A percentile compares a stretch with the other conserved stretches of the same genome.
phyloP scores from a whole-genome alignment of 495 filamentous ascomycete species.

The Penicillium angulare region DNA sequence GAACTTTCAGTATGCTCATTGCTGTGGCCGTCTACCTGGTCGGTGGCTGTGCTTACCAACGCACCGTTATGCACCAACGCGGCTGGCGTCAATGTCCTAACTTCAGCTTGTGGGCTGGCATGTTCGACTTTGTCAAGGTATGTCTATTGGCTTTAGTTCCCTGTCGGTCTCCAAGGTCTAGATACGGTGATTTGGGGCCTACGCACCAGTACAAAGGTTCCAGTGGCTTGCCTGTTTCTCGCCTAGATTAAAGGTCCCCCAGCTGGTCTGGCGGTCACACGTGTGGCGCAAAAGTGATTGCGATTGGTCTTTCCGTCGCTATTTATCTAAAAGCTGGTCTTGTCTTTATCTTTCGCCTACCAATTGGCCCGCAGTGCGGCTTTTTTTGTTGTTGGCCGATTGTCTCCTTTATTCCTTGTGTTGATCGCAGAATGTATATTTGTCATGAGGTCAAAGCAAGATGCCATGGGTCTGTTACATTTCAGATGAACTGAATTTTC shows the following conservation, averaged over 20 bases:
- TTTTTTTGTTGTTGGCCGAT: too few species aligned
- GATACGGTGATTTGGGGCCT: constrained; percentile 17
- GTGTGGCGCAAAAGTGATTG: constrained; percentile 1
- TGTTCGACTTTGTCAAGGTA: constrained; percentile 81
- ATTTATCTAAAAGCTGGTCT: background rate
- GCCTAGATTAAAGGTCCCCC: constrained; percentile 37
- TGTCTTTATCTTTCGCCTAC: constrained; percentile 2
- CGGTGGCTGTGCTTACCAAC: constrained; percentile 92
- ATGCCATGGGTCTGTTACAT: too few species aligned
- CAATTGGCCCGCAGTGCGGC: background rate
- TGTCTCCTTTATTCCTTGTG: background rate
- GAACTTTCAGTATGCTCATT: constrained; percentile 52
- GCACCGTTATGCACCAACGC: constrained; percentile 89
- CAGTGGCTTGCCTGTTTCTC: constrained; percentile 32
- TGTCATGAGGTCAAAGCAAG: background rate
- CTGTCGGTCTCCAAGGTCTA: constrained; percentile 26
- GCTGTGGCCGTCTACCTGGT: constrained; percentile 84
- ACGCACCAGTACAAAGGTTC: constrained; percentile 22
- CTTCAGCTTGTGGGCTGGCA: constrained; percentile 88
- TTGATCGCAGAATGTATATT: background rate
- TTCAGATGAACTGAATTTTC: background rate
- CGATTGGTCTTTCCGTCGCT: background rate
- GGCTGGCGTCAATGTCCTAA: constrained; percentile 97
- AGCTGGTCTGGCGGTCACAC: constrained; percentile 27
- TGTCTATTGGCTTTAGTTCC: constrained; percentile 41